A percentile compares a stretch with the other conserved stretches of the same genome.
Conservation (phyloP, 441 rosid species). For the Croton setiger region DNA sequence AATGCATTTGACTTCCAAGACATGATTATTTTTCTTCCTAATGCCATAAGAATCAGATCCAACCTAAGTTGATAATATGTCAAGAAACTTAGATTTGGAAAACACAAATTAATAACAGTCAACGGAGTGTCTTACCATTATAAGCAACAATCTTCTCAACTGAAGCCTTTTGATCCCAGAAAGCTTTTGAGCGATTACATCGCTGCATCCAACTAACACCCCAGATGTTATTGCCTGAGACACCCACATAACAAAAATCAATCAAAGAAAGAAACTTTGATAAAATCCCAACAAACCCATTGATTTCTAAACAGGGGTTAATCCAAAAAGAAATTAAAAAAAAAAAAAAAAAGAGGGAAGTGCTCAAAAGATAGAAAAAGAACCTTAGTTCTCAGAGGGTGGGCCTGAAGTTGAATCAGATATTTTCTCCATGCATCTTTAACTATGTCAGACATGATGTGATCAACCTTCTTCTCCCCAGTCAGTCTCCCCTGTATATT, state of each 20-base stretch:
- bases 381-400: conserved; percentile 85
- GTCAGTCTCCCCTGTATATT: background rate
- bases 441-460: conserved; percentile 61
- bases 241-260: conserved; percentile 5
- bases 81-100: background rate
- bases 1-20: background rate
- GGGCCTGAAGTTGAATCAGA: conserved; percentile 75
- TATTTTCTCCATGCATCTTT: conserved; percentile 84
- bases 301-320: background rate
- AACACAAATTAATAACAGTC: conserved; percentile 10
- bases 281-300: background rate
- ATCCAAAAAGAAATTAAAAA: background rate
- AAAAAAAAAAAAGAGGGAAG: background rate
- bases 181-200: conserved; percentile 77
- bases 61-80: background rate
- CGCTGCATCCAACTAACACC: conserved; percentile 68
- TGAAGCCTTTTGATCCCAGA: conserved; percentile 73
- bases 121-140: conserved; percentile 41
- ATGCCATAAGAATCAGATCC: background rate
- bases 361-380: background rate
- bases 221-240: conserved; percentile 79
- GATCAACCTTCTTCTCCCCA: background rate
- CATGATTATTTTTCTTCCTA: background rate
- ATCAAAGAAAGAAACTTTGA: background rate
- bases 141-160: conserved; percentile 58